Evolutionary conservation across 331 rosid species (phyloP), one percentile per base, ranked within the genome.

Genomic region (Acacia pycnantha): DNA sequence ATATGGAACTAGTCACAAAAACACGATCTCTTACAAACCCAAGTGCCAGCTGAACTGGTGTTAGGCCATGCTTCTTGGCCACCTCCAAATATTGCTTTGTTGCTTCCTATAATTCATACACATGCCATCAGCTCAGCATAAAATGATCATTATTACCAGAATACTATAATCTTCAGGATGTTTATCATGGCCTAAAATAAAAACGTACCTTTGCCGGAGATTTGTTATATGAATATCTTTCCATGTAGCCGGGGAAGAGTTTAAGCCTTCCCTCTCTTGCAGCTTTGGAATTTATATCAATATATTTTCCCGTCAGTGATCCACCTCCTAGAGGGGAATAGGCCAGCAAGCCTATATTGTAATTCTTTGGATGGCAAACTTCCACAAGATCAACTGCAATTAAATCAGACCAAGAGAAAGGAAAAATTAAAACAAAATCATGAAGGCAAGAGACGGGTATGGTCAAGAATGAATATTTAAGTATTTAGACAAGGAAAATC

Each of bases 211-310:
- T 90, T 56, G 99, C 74, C 70, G 77, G 3, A 14, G 98, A 93
- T 86, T 84, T 70, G 84, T 90, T 90, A 80, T 93, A 31, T 31
- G 33, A 31, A 31, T 31, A 93, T 95, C 98, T 92, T 79, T 92
- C 98, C 97, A 95, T 95, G 91, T 86, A 93, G 72, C 92, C 89
- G 4, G 98, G 96, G 84, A 93, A 92, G 83, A 90, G 96, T 77
- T 85, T 90, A n/a, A 95, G 0, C 85, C 98, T 84, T 90, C 94
- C 98, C 62, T 62, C 87, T 84, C 74, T 70, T 16, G 92, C 89
- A 83, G 90, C 92, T 79, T 87, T 88, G 9, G 93, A 95, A 74
- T 88, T 81, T 50, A 19, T 46, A 81, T 93, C 94, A 79, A 93
- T 75, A 81, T 95, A 95, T 81, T 95, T 95, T 79, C 99, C 97